Evolutionary conservation across 2,329 filamentous ascomycete species (phyloP).

Genomic region (Fusarium staphyleae): DNA sequence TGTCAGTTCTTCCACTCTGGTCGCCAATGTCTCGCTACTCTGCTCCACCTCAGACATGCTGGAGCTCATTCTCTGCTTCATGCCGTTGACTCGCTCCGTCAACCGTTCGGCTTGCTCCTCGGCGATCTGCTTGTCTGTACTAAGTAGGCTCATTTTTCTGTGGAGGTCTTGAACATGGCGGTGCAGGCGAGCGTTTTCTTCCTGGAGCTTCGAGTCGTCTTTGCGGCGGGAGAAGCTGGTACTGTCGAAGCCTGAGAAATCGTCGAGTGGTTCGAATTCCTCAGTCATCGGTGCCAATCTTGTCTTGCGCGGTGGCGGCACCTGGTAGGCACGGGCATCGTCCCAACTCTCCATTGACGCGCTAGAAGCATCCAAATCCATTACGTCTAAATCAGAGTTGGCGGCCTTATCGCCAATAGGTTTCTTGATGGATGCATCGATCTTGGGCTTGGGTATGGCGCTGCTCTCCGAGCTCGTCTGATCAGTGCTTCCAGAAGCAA

Average conservation of each 20-base stretch:
- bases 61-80: conserved; percentile 37
- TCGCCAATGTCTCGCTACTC: conserved; percentile 34
- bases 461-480: conserved; percentile 9
- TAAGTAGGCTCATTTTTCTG: conserved; percentile 25
- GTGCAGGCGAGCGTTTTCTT: conserved; percentile 27
- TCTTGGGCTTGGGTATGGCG: conserved; percentile 11
- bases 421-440: conserved; percentile 4
- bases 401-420: conserved; percentile 1
- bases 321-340: conserved; percentile 22
- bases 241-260: conserved; percentile 24
- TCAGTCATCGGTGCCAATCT: conserved; percentile 17
- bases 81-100: conserved; percentile 33
- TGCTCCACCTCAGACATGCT: conserved; percentile 35
- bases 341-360: neutral
- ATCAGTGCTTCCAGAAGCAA: conserved; percentile 12
- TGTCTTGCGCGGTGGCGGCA: conserved; percentile 2
- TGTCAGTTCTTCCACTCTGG: conserved; percentile 32
- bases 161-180: conserved; percentile 35
- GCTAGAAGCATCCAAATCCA: conserved; percentile 20
- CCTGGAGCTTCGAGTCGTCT: conserved; percentile 13
- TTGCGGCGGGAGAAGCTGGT: conserved; percentile 15
- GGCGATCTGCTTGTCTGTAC: conserved; percentile 41
- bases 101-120: conserved; percentile 42
- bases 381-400: conserved; percentile 5
- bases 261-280: conserved; percentile 31